Evolutionary conservation across 352 stramenopile genomes (phyloP).

Genomic region (Phytophthora ramorum): DNA sequence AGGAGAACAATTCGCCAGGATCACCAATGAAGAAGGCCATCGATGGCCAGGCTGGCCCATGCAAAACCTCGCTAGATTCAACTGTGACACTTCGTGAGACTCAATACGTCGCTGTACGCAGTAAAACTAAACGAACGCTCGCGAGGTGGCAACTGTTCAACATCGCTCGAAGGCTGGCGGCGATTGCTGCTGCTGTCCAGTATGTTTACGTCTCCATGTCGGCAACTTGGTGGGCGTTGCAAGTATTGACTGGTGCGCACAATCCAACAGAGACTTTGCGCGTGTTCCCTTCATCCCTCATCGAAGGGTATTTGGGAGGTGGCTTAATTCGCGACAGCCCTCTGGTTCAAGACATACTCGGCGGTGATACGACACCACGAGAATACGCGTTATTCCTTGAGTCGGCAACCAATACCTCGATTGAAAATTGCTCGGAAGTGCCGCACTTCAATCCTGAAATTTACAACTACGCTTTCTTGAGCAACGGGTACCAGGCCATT

Average conservation of each 20-base stretch:
- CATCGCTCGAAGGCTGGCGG: constrained; percentile 27
- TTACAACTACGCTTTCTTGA: constrained; percentile 49
- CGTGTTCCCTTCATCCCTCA: constrained; percentile 25
- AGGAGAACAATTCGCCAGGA: not conserved
- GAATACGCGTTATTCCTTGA: constrained; percentile 48
- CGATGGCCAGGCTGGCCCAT: not conserved
- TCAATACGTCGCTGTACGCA: constrained; percentile 12
- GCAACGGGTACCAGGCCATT: constrained; percentile 28
- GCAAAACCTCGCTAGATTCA: constrained; percentile 8
- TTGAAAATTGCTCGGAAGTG: constrained; percentile 24
- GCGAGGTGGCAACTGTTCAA: constrained; percentile 24
- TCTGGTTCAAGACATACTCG: constrained; percentile 32
- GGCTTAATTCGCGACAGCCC: constrained; percentile 40
- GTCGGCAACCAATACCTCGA: constrained; percentile 25
- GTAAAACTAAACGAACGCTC: constrained; percentile 11
- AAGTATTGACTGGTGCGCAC: constrained; percentile 23
- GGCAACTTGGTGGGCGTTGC: constrained; percentile 31
- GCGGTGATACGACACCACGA: constrained; percentile 37
- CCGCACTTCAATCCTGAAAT: constrained; percentile 26
- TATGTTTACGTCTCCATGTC: constrained; percentile 40
- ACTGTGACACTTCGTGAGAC: constrained; percentile 18
- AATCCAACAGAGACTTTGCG: constrained; percentile 20
- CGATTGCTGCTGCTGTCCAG: constrained; percentile 39
- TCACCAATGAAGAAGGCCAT: not conserved
- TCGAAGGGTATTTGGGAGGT: constrained; percentile 38